These are phyloP conservation scores for Gnetum montanum DNA, from an alignment of 75 land plant genomes.

Conservation along the genomic window DNA sequence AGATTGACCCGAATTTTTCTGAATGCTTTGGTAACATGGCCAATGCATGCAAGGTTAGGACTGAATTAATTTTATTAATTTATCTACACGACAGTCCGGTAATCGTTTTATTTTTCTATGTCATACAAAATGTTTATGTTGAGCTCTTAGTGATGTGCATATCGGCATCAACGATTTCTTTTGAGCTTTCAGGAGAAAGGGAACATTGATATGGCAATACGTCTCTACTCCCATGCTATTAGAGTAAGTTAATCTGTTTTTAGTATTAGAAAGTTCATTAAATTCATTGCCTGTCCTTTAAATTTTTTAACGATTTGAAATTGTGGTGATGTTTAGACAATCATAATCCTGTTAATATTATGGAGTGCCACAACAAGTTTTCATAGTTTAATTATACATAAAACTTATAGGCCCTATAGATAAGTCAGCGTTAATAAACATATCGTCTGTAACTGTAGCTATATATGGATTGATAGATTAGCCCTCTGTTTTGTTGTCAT, in stretches of 20 bases:
- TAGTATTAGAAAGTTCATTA: neutral
- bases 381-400: neutral
- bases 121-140: neutral
- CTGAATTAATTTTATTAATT: neutral
- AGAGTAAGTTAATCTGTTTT: slow-evolving; percentile 25
- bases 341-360: too few relatives aligned
- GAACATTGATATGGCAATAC: slow-evolving; percentile 43
- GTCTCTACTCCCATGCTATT: slow-evolving; percentile 30
- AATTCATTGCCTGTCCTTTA: neutral
- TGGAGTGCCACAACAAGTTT: neutral
- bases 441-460: too few relatives aligned
- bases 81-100: neutral
- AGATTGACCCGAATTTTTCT: slow-evolving; percentile 37
- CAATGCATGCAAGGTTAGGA: slow-evolving; percentile 45
- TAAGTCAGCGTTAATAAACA: too few relatives aligned
- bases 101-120: neutral
- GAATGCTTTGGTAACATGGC: slow-evolving; percentile 58
- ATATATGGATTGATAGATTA: too few relatives aligned
- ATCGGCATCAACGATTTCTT: neutral
- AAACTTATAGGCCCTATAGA: neutral
- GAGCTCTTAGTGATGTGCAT: neutral
- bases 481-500: too few relatives aligned
- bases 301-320: neutral
- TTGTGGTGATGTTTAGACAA: too few relatives aligned
- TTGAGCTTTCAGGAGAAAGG: slow-evolving; percentile 33